phyloP scores from a whole-genome alignment of 2,329 filamentous ascomycete species.

The Graphiopsis chlorocephala region DNA sequence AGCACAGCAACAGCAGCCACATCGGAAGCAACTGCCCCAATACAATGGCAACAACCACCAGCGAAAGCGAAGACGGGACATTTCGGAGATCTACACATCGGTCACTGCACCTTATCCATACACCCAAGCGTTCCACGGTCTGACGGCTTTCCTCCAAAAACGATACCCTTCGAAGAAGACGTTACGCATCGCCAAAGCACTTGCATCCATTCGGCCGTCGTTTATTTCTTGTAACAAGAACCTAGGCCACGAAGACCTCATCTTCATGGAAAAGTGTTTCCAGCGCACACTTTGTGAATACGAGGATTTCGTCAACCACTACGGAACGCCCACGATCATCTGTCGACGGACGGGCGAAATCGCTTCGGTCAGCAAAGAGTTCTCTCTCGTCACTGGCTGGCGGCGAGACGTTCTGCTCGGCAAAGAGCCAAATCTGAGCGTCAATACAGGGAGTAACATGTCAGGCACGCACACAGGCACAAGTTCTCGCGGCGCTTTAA shows the following conservation, averaged over 20 bases:
- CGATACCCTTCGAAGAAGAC: conserved; percentile 77
- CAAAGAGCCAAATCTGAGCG: conserved; percentile 81
- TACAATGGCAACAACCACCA: conserved; percentile 30
- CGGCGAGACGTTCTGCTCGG: conserved; percentile 84
- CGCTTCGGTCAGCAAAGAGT: conserved; percentile 94
- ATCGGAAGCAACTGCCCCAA: conserved; percentile 30
- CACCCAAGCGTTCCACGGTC: conserved; percentile 81
- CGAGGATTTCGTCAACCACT: conserved; percentile 85
- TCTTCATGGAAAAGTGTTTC: conserved; percentile 98
- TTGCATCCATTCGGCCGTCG: conserved; percentile 85
- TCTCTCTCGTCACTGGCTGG: conserved; percentile 94
- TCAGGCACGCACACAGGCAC: conserved; percentile 42
- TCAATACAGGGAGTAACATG: conserved; percentile 63
- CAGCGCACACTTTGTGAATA: conserved; percentile 91
- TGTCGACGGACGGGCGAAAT: conserved; percentile 90
- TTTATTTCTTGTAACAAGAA: conserved; percentile 90
- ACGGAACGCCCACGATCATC: conserved; percentile 86
- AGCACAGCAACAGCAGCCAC: conserved; percentile 26
- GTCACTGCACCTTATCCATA: conserved; percentile 92
- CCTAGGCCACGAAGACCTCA: conserved; percentile 81
- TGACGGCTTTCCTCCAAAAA: conserved; percentile 75
- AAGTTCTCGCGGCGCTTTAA: conserved; percentile 47
- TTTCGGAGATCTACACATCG: conserved; percentile 81
- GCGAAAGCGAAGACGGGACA: conserved; percentile 62
- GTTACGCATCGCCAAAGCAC: conserved; percentile 77